These are phyloP conservation scores for Meyerozyma carpophila DNA, from an alignment of 1,139 yeast genomes.

Conservation along the genomic window DNA sequence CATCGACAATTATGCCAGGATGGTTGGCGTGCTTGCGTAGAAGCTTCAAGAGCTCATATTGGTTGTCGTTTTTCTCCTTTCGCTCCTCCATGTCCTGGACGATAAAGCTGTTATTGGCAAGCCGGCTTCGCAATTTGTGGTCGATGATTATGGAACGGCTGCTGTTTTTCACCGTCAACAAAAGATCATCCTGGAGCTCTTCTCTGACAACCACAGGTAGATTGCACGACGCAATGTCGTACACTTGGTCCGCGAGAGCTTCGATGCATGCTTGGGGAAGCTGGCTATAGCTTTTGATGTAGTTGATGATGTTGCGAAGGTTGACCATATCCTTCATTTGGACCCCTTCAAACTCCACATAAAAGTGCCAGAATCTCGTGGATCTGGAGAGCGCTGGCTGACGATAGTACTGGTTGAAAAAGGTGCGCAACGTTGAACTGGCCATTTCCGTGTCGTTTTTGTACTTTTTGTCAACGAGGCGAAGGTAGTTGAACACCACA, in stretches of 20 bases:
- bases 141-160: slow-evolving; percentile 23
- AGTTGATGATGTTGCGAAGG: slow-evolving; percentile 35
- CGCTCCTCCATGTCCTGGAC: slow-evolving; percentile 11
- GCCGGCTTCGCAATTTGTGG: slow-evolving; percentile 17
- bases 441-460: slow-evolving; percentile 4
- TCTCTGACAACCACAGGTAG: slow-evolving; percentile 10
- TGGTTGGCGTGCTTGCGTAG: slow-evolving; percentile 49
- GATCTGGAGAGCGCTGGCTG: slow-evolving; percentile 33
- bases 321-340: slow-evolving; percentile 36
- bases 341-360: slow-evolving; percentile 47
- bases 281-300: slow-evolving; percentile 36
- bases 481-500: slow-evolving; percentile 18
- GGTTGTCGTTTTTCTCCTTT: slow-evolving; percentile 8
- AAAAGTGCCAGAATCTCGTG: slow-evolving; percentile 51
- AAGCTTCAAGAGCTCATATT: slow-evolving; percentile 26
- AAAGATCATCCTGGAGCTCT: slow-evolving; percentile 14
- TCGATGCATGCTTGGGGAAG: slow-evolving; percentile 47
- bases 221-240: slow-evolving; percentile 22
- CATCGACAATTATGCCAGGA: slow-evolving; percentile 49
- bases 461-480: slow-evolving; percentile 3
- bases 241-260: slow-evolving; percentile 17
- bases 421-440: slow-evolving; percentile 1
- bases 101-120: slow-evolving; percentile 18
- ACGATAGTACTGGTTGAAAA: slow-evolving; percentile 36
- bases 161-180: slow-evolving; percentile 21